Base-by-base conservation (phyloP, 495 filamentous ascomycete genomes). In the Podospora fimiseda region DNA sequence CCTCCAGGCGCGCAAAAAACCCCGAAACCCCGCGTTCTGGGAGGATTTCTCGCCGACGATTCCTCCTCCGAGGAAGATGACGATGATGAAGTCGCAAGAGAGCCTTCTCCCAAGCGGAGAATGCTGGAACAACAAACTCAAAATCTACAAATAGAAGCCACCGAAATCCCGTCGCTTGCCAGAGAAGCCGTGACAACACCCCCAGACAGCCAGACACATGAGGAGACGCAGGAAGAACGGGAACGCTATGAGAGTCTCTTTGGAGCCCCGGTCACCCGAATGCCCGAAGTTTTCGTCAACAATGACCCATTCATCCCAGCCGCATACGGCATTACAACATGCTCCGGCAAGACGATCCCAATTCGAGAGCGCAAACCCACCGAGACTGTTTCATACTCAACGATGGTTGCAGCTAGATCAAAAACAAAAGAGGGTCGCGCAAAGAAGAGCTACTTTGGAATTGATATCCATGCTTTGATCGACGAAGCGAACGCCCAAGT, bases 381-480 rank as follows among this genome's bases (percentile, higher is more conserved):
- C 9, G 64, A 61, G 2, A 58, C 70, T 3, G 64, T 82, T 22
- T 78, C 86, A 0, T 94, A 85, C 60, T 79, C 89, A 60, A 74
- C 72, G 37, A 75, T 90, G 47, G 76, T 88, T 21, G 87, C 87
- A 20, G 74, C 79, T 21, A 80, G 87, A 15, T 91, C 86, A 2
- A 79, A 71, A 33, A 80, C 79, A 4, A 82, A 78, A 54, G 74
- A 85, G 54, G 85, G 88, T 30, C 74, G 81, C 55, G 88, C 89
- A n/a, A 82, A 80, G 58, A 86, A 83, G 65, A 87, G 80, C 63
- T 96, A 88, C 63, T 98, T 92, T 66, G 93, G 93, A 7, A 85
- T 98, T 51, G 83, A 95, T 21, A 92, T 98, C 15, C 89, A 95
- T 59, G 69, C 78, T 41, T 69, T 96, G 19, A 72, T 96, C 39